phyloP scores from a whole-genome alignment of 2,329 filamentous ascomycete genomes.

The Aspergillus piperis region DNA sequence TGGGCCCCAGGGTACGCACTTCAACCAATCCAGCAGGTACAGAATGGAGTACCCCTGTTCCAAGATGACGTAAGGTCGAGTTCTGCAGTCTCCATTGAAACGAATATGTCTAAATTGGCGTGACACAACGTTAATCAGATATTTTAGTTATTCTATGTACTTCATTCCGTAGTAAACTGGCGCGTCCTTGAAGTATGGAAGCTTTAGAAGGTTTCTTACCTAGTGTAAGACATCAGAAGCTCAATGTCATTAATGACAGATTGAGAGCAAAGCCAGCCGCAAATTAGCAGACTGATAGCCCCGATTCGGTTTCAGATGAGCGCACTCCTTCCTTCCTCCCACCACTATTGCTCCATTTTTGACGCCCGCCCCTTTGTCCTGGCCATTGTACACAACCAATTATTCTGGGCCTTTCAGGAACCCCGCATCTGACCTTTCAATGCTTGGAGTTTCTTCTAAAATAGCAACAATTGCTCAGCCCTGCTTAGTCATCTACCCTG shows the following conservation, averaged over 20 bases:
- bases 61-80: constrained; percentile 6
- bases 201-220: background rate
- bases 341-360: background rate
- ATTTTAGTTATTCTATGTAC: background rate
- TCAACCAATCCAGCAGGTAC: background rate
- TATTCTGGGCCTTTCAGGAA: background rate
- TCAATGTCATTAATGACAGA: background rate
- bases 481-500: constrained; percentile 8
- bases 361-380: background rate
- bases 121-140: too few relatives aligned
- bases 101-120: background rate
- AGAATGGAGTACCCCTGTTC: background rate
- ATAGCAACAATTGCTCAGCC: constrained; percentile 11
- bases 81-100: background rate
- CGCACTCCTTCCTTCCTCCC: background rate
- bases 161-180: background rate
- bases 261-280: background rate
- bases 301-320: constrained; percentile 2
- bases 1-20: background rate
- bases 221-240: background rate
- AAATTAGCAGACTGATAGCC: constrained; percentile 4
- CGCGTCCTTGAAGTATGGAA: background rate
- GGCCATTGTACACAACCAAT: background rate
- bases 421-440: background rate
- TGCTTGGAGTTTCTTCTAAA: constrained; percentile 6